Conservation (phyloP, 2,329 filamentous ascomycete species). For the Trichothecium sympodiale region DNA sequence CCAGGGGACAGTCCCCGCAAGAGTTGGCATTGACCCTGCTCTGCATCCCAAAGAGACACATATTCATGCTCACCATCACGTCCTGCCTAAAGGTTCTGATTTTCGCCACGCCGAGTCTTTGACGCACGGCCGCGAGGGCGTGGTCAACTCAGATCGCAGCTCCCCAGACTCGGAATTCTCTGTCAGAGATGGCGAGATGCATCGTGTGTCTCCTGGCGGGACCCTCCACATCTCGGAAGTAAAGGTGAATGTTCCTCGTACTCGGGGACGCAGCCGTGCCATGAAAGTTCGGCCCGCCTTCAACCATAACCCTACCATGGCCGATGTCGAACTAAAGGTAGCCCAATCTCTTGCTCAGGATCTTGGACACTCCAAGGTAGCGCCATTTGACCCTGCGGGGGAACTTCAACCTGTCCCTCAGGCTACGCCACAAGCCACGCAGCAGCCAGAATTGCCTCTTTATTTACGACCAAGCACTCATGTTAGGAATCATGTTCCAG, state of each 20-base stretch:
- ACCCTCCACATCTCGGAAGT: slow-evolving; percentile 7
- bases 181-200: slow-evolving; percentile 9
- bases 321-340: background rate
- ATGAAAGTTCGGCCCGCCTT: slow-evolving; percentile 16
- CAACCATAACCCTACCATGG: slow-evolving; percentile 5
- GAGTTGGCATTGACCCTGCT: slow-evolving; percentile 6
- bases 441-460: too few species aligned
- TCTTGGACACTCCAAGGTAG: slow-evolving; percentile 9
- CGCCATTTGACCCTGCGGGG: slow-evolving; percentile 6
- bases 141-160: slow-evolving; percentile 2
- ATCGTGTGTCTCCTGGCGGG: slow-evolving; percentile 7
- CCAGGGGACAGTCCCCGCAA: slow-evolving; percentile 3
- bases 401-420: background rate
- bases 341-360: background rate
- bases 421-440: too few species aligned
- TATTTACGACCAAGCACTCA: too few species aligned
- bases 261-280: slow-evolving; percentile 11
- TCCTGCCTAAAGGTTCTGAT: slow-evolving; percentile 9
- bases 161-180: slow-evolving; percentile 9
- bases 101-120: slow-evolving; percentile 10
- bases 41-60: slow-evolving; percentile 7
- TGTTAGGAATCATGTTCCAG: too few species aligned
- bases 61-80: slow-evolving; percentile 8
- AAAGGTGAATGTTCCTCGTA: slow-evolving; percentile 7
- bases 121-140: slow-evolving; percentile 1